phyloP scores from a whole-genome alignment of 1,139 yeast species.

The Candida mesenterica region DNA sequence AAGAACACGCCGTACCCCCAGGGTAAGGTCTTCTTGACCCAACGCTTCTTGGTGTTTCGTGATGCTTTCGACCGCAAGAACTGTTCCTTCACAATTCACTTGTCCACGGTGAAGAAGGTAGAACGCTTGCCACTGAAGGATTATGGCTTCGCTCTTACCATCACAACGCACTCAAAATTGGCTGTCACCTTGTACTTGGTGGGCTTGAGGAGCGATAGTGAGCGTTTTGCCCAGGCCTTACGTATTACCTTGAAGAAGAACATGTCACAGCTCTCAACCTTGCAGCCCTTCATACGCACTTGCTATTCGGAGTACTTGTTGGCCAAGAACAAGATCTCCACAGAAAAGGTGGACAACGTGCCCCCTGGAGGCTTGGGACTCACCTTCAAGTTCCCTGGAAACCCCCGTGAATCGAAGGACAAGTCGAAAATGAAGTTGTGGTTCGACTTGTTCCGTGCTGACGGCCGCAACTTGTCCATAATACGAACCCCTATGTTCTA shows the following conservation, averaged over 20 bases:
- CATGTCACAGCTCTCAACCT: conserved; percentile 55
- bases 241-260: conserved; percentile 64
- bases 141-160: conserved; percentile 75
- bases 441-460: conserved; percentile 83
- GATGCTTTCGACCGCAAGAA: conserved; percentile 68
- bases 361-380: conserved; percentile 89
- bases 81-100: conserved; percentile 68
- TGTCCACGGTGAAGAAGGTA: conserved; percentile 78
- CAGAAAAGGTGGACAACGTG: conserved; percentile 45
- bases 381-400: conserved; percentile 84
- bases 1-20: conserved; percentile 34
- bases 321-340: conserved; percentile 53
- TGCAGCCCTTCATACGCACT: conserved; percentile 66
- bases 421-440: conserved; percentile 86
- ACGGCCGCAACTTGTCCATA: conserved; percentile 81
- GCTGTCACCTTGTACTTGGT: conserved; percentile 68
- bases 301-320: conserved; percentile 85
- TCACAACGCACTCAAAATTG: conserved; percentile 67
- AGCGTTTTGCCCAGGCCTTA: conserved; percentile 69
- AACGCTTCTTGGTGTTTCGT: conserved; percentile 70
- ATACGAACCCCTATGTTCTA: conserved; percentile 75
- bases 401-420: conserved; percentile 72
- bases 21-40: conserved; percentile 69
- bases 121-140: conserved; percentile 78
- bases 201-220: conserved; percentile 78